Conservation (phyloP, 2,329 filamentous ascomycete species). For the Hypoxylon sp. region DNA sequence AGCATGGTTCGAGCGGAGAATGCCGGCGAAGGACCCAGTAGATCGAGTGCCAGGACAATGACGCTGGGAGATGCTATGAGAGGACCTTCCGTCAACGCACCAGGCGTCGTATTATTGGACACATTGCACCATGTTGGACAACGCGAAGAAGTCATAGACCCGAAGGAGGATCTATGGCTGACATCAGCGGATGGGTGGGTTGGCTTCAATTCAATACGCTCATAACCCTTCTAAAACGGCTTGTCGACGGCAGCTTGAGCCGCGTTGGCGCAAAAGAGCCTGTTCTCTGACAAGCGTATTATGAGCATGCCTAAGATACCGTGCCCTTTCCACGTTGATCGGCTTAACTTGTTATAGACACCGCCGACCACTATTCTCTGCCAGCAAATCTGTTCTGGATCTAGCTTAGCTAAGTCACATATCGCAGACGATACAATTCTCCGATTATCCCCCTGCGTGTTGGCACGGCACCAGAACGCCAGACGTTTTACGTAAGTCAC, state of each 20-base stretch:
- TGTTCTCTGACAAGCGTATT: constrained; percentile 1
- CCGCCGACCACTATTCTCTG: background rate
- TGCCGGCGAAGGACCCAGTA: constrained; percentile 27
- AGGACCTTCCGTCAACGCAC: constrained; percentile 54
- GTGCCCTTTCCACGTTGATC: background rate
- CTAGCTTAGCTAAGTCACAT: constrained; percentile 32
- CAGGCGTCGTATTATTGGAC: constrained; percentile 57
- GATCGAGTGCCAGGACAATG: constrained; percentile 18
- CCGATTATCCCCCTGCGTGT: constrained; percentile 60
- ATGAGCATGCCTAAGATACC: background rate
- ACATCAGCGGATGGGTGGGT: constrained; percentile 63
- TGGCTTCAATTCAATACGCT: constrained; percentile 40
- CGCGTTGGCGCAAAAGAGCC: constrained; percentile 3
- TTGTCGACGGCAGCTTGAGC: constrained; percentile 12
- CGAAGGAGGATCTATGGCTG: constrained; percentile 62
- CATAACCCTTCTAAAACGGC: background rate
- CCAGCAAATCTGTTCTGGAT: constrained; percentile 1
- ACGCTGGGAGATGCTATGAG: constrained; percentile 59
- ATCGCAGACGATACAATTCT: constrained; percentile 59
- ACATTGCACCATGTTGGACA: constrained; percentile 50
- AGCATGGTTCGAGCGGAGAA: constrained; percentile 9
- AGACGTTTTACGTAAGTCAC: constrained; percentile 58
- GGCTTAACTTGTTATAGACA: background rate
- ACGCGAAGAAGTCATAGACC: constrained; percentile 53
- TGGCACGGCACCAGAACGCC: constrained; percentile 55